These are phyloP conservation scores for Trichosporon coremiiforme DNA, from an alignment of 1,284 basidiomycete genomes.

Conservation along the genomic window DNA sequence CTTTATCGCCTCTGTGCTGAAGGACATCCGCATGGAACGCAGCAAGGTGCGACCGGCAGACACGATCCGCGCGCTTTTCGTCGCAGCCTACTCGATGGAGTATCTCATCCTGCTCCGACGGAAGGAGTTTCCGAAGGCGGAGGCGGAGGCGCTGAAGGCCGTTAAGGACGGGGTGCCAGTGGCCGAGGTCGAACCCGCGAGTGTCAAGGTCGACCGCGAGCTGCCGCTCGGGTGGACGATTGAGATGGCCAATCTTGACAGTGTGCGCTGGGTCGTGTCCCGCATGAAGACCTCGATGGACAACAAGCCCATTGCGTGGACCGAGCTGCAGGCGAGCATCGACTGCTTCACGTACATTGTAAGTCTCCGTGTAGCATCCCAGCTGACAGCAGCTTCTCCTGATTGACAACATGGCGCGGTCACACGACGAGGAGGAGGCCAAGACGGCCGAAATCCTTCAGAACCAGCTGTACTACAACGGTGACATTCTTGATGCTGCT, in stretches of 20 bases:
- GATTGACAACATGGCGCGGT: slow-evolving; percentile 67
- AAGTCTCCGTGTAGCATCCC: slow-evolving; percentile 27
- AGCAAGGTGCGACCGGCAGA: slow-evolving; percentile 87
- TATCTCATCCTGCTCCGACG: slow-evolving; percentile 69
- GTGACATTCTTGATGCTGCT: slow-evolving; percentile 83
- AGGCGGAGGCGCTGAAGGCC: slow-evolving; percentile 23
- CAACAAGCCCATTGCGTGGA: slow-evolving; percentile 89
- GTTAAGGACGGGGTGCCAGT: slow-evolving; percentile 18
- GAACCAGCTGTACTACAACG: slow-evolving; percentile 88
- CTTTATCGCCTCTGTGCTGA: slow-evolving; percentile 78
- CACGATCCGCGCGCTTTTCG: slow-evolving; percentile 76
- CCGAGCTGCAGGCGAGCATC: slow-evolving; percentile 89
- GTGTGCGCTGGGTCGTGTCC: slow-evolving; percentile 82
- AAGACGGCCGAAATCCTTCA: slow-evolving; percentile 79
- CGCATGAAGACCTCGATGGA: slow-evolving; percentile 86
- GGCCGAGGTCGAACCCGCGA: slow-evolving; percentile 35
- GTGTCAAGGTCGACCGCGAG: slow-evolving; percentile 42
- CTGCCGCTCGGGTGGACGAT: slow-evolving; percentile 72
- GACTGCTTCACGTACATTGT: slow-evolving; percentile 85
- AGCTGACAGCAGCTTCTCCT: slow-evolving; percentile 64
- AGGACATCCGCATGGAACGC: slow-evolving; percentile 87
- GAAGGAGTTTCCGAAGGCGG: slow-evolving; percentile 26
- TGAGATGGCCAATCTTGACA: slow-evolving; percentile 78
- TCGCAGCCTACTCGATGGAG: slow-evolving; percentile 84
- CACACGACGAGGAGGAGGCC: slow-evolving; percentile 63